Evolutionary conservation across 805 yeast species (phyloP), one percentile per base, ranked within the genome.

Genomic region (Spathaspora arborariae): DNA sequence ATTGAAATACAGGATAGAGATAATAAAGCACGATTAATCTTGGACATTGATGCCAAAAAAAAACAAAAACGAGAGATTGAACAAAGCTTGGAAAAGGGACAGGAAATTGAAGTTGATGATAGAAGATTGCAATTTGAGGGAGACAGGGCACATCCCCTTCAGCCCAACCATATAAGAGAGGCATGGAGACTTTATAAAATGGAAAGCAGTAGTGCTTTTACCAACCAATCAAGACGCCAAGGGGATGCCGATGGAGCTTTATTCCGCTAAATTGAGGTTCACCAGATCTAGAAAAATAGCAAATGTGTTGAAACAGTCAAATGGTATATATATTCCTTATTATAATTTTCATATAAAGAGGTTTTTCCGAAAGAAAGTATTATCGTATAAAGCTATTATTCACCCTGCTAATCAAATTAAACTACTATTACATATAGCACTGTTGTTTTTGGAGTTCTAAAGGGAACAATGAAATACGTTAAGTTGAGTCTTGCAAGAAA

Each of bases 81-180:
- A 41, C 68, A 65, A 42, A 66, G 66, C 40, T 53, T 75, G 45
- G 72, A 72, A 26, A 65, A 68, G 38, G 79, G 78, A 0, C 51
- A 62, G 45, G 62, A 60, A 41, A 49, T 58, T 40, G 64, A 65
- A 51, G 62, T 67, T 11, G 63, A 56, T 34, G 65, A 61, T 34
- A 50, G 47, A 20, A 50, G 50, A 19, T 54, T 68, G 30, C 48
- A 49, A 7, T 68, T 59, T 46, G 56, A 54, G n/a, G 77, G 76
- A 48, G 79, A 76, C 55, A 65, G 62, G 15, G 60, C 69, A 36
- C 74, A 74, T 41, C 96, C 96, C 1, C 62, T 91, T 39, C 72
- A 80, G 27, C 96, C 97, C 0, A 90, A 87, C 50, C 95, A 91
- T 59, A 75, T 91, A 22, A 67, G 95, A 43, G 96, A 89, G 56